Evolutionary conservation across 2,329 filamentous ascomycete species (phyloP), one percentile per base, ranked within the genome.

Genomic region (Cladosporium sp.): DNA sequence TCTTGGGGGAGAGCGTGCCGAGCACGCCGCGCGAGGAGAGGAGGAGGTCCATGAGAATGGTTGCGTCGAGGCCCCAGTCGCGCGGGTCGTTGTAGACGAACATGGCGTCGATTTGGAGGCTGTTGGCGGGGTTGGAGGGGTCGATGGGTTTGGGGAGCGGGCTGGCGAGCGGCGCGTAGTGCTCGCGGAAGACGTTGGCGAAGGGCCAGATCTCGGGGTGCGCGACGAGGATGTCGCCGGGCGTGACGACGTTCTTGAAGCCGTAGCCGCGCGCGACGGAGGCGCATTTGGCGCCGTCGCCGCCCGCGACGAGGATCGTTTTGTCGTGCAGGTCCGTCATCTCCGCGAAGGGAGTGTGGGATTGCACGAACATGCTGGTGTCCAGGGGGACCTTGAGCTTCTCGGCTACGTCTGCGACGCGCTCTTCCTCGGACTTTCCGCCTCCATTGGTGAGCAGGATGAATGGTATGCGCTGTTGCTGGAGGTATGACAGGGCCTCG

Each of bases 391-490:
- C 74, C 22, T 79, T 75, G 6, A 95, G 78, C 60, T 82, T 83
- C 41, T 78, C 68, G 60, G 80, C 84, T 49, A 95, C 76, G 56
- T 91, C 85, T 7, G 74, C 74, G 31, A 89, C 85, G 14, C 89
- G 81, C 54, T 87, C 84, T 2, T 74, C 75, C 71, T 97, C 92
- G 57, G 84, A 82, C 65, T 86, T 89, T 54, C 93, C 93, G 40
- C 93, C 93, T 61, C 93, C 93, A 71, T 98, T 98, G 54, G 93
- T 98, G 57, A 98, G 78, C 33, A 98, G 82, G 63, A 98, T 92
- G 72, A 95, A 97, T 10, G 91, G 91, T 43, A 96, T 89, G 43
- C 81, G 77, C 64, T 90, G 79, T 43, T 78, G 72, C 61, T 90
- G 83, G 16, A 97, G 83, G 63, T 83, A 85, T 31, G 76, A 74